A percentile compares a stretch with the other conserved stretches of the same genome.
Evolutionary conservation across 208 protist genomes (phyloP).

Genomic region (Trypanosoma brucei): DNA sequence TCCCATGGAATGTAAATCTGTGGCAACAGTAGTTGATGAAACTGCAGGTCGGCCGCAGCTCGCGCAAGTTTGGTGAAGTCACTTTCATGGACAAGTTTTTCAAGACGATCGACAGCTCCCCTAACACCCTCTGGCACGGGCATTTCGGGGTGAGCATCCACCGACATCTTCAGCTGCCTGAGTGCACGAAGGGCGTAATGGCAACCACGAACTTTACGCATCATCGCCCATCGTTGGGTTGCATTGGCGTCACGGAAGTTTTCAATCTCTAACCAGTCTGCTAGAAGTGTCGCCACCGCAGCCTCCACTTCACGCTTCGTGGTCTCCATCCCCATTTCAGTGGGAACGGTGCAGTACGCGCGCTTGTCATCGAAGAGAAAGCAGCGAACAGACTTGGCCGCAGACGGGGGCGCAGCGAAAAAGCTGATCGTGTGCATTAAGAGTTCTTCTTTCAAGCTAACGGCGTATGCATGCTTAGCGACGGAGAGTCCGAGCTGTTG

Average conservation of each 20-base stretch:
- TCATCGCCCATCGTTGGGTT: conserved; percentile 29
- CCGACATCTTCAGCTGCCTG: conserved; percentile 30
- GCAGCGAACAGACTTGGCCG: conserved; percentile 27
- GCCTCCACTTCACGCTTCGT: conserved; percentile 30
- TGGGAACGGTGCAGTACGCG: conserved; percentile 47
- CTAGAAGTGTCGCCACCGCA: conserved; percentile 48
- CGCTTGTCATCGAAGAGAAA: conserved; percentile 31
- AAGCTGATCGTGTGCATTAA: conserved; percentile 53
- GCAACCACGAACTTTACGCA: conserved; percentile 41
- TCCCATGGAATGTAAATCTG: conserved; percentile 79
- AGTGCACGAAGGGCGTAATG: conserved; percentile 50
- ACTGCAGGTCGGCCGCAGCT: conserved; percentile 69
- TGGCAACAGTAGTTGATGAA: conserved; percentile 65
- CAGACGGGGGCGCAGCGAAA: conserved; percentile 30
- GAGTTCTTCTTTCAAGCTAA: conserved; percentile 42
- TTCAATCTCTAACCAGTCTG: conserved; percentile 28
- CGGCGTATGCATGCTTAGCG: conserved; percentile 43
- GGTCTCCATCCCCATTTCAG: conserved; percentile 4
- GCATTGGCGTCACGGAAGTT: conserved; percentile 36
- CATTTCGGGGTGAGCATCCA: conserved; percentile 53
- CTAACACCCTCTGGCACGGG: conserved; percentile 30
- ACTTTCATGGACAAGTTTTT: conserved; percentile 21
- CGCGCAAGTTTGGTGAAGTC: conserved; percentile 41
- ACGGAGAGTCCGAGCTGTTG: conserved; percentile 66
- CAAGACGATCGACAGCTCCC: conserved; percentile 25